Base-by-base conservation (phyloP, 129 eudicot genomes). In the Rutidosis leptorrhynchoides region DNA sequence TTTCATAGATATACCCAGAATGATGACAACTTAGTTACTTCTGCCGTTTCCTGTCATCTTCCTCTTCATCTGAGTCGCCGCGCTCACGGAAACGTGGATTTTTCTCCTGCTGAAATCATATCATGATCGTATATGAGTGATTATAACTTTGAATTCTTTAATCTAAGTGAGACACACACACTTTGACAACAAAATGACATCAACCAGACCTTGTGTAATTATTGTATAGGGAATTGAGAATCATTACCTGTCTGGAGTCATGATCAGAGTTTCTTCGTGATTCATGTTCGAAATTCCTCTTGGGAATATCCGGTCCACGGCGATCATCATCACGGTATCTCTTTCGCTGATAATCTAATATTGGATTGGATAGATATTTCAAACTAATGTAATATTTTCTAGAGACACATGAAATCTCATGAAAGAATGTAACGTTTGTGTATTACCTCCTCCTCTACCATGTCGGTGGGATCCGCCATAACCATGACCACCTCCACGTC, bases 41-140 rank as follows among this genome's bases (percentile, higher is more conserved):
- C 32, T 74, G 83, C 77, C 84, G 76, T 75, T 89, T 93, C 15
- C 81, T 63, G 53, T 82, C 96, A 66, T 89, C 96, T 0, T 93
- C 98, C 42, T 91, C 98, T 2, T 93, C 98, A 5, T 93, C 98
- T 1, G 96, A 93, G 69, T 93, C 96, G 23, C 98, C 98, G 16
- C 82, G 86, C 76, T 93, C 98, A 51, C 98, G 95, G 67, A 93
- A 93, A 37, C 98, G 87, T 24, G 98, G 96, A 76, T 93, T 93
- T 74, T 93, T 93, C 79, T 93, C 98, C 98, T 93, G 95, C 67
- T 69, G 15, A 62, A 66, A 59, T 21, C 24, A 68, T 24, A n/a
- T 28, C 9, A 28, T 27, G 2, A 35, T 5, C 7, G 21, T 15
- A 67, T 26, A 64, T 14, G 20, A 64, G n/a, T 2, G 16, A 30